Percentiles rank a stretch among this genome's conserved stretches.
These are phyloP conservation scores for Rosa multiflora DNA, from an alignment of 306 rosid species.

Conservation along the genomic window DNA sequence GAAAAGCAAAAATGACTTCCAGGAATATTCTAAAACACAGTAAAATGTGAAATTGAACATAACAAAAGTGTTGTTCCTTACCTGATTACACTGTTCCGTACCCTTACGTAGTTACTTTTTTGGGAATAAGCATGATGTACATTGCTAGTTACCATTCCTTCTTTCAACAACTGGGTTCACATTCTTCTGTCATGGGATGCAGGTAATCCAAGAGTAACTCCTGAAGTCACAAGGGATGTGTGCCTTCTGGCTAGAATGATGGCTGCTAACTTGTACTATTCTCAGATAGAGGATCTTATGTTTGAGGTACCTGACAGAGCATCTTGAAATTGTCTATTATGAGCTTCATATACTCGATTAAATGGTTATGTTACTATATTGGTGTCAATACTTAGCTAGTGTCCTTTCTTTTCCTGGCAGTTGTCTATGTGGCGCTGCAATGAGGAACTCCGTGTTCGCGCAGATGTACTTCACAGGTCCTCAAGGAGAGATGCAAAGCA, in stretches of 20 bases:
- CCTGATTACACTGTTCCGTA: not conserved
- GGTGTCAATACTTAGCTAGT: slow-evolving; percentile 16
- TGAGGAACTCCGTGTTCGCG: slow-evolving; percentile 82
- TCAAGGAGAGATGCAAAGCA: slow-evolving; percentile 90
- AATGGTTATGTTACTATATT: not conserved
- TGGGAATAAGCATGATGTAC: not conserved
- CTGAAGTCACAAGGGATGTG: slow-evolving; percentile 97
- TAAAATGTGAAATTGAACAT: not conserved
- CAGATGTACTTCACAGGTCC: slow-evolving; percentile 67
- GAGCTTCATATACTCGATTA: slow-evolving; percentile 4
- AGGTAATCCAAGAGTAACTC: slow-evolving; percentile 99
- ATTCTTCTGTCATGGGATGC: slow-evolving; percentile 32
- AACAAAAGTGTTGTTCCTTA: not conserved
- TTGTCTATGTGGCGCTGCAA: slow-evolving; percentile 99
- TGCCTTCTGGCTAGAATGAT: slow-evolving; percentile 98
- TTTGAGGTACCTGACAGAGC: slow-evolving; percentile 65
- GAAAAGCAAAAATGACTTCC: not conserved
- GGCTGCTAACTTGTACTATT: slow-evolving; percentile 96
- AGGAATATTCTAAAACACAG: too few relatives aligned
- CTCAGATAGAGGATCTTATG: slow-evolving; percentile 98
- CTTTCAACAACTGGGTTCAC: not conserved
- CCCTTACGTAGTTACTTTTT: not conserved
- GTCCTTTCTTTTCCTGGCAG: slow-evolving; percentile 41
- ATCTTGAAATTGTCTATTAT: slow-evolving; percentile 13
- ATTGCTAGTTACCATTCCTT: not conserved